Conservation (phyloP, 306 rosid species). For the Vigna reflexopilosa region DNA sequence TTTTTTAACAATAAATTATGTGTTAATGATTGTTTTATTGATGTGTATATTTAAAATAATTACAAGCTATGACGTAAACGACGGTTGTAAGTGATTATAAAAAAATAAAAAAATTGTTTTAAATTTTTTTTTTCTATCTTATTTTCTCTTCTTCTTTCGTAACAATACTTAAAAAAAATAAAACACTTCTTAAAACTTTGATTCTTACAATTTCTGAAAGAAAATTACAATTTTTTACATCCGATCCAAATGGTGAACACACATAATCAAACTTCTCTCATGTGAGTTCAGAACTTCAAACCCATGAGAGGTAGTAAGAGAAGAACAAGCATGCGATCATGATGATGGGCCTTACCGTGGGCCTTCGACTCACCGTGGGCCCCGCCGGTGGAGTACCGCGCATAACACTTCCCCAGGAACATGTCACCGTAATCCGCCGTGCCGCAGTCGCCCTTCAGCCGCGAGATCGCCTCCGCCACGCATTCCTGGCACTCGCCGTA, state of each 20-base stretch:
- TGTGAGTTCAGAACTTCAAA: background rate
- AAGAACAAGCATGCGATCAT: background rate
- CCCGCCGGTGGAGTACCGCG: constrained; percentile 64
- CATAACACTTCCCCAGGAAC: constrained; percentile 84
- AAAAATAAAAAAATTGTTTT: no score
- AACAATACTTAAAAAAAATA: background rate
- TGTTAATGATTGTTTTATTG: no score
- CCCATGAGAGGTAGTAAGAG: constrained; percentile 5
- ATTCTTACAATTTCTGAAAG: constrained; percentile 28
- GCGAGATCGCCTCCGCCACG: constrained; percentile 63
- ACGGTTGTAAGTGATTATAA: no score
- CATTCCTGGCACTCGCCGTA: constrained; percentile 73
- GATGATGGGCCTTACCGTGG: constrained; percentile 56
- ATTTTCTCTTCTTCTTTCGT: background rate
- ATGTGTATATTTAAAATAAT: no score
- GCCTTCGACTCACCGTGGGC: constrained; percentile 55
- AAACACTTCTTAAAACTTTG: background rate
- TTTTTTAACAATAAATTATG: no score
- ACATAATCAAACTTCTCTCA: background rate
- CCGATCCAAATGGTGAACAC: no score
- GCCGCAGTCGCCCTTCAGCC: constrained; percentile 72
- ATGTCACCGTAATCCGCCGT: constrained; percentile 73
- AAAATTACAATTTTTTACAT: background rate
- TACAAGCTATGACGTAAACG: no score
- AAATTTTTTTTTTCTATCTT: background rate